Conservation (phyloP, 225 moss, liverwort and hornwort genomes). For the Rhytidiadelphus loreus region DNA sequence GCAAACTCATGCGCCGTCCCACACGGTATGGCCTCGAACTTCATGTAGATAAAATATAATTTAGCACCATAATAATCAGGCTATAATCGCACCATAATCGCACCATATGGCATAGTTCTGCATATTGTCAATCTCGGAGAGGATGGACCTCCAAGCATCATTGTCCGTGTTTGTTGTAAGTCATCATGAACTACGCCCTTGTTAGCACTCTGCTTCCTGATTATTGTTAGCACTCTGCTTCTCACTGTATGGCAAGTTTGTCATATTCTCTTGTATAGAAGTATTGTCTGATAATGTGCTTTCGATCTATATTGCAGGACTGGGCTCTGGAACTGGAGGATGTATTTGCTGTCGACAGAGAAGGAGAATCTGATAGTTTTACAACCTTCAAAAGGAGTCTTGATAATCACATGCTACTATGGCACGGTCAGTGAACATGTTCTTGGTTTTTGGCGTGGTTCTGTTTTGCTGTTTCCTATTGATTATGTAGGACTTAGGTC, state of each 20-base stretch:
- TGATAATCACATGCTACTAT: conserved; percentile 78
- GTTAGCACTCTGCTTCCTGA: not conserved
- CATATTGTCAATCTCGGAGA: not conserved
- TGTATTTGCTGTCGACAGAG: conserved; percentile 76
- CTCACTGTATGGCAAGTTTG: not conserved
- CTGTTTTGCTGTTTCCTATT: not conserved
- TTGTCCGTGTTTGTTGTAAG: not conserved
- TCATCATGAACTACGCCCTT: not conserved
- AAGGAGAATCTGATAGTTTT: conserved; percentile 72
- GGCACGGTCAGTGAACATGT: conserved; percentile 65
- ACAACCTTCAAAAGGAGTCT: conserved; percentile 55
- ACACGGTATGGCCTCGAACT: conserved; percentile 43
- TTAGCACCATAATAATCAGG: too few species aligned
- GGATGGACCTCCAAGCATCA: not conserved
- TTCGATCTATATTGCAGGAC: conserved; percentile 27
- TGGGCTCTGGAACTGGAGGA: conserved; percentile 95
- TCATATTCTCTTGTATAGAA: not conserved
- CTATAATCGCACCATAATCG: not conserved
- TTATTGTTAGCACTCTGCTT: not conserved
- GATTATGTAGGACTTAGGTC: not conserved
- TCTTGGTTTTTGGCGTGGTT: not conserved
- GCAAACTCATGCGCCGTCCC: conserved; percentile 84
- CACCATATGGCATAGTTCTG: not conserved
- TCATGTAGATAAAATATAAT: not conserved
- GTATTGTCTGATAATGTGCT: not conserved